A percentile compares a stretch with the other conserved stretches of the same genome.
Conservation (phyloP, 768 basidiomycete species). For the Hygrocybe punicea region DNA sequence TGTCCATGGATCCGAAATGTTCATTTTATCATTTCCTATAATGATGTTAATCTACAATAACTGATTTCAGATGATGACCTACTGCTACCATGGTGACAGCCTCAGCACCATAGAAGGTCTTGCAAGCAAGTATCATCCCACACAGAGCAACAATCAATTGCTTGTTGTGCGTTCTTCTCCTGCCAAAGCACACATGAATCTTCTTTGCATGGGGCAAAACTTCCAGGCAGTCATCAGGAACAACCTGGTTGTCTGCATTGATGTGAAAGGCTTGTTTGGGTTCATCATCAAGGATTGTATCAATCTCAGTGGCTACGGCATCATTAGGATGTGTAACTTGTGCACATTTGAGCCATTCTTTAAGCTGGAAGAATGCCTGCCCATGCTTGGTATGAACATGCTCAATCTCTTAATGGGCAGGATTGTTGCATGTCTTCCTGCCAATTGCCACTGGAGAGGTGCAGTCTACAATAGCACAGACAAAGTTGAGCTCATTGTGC, state of each 20-base stretch:
- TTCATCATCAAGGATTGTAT: not conserved
- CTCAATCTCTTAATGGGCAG: not conserved
- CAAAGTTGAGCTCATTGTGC: not conserved
- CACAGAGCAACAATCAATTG: constrained; percentile 25
- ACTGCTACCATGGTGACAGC: not conserved
- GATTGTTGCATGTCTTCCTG: not conserved
- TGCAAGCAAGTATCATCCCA: constrained; percentile 22
- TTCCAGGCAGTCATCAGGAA: not conserved
- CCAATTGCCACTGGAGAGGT: not conserved
- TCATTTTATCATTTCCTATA: constrained; percentile 10
- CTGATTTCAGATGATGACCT: not conserved
- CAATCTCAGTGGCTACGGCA: not conserved
- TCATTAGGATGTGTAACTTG: constrained; percentile 2
- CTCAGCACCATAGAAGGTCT: constrained; percentile 17
- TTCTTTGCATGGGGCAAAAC: too few species aligned
- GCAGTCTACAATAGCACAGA: not conserved
- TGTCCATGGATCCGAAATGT: constrained; percentile 19
- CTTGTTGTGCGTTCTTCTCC: constrained; percentile 25
- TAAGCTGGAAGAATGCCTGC: not conserved
- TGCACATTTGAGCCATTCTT: not conserved
- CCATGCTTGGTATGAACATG: not conserved
- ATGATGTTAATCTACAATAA: too few species aligned
- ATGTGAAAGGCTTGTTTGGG: not conserved
- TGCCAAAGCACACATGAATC: constrained; percentile 13
- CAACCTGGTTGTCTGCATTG: not conserved